A percentile compares a stretch with the other conserved stretches of the same genome.
Conservation (phyloP, 805 yeast genomes). For the Clavispora carvajalis region DNA sequence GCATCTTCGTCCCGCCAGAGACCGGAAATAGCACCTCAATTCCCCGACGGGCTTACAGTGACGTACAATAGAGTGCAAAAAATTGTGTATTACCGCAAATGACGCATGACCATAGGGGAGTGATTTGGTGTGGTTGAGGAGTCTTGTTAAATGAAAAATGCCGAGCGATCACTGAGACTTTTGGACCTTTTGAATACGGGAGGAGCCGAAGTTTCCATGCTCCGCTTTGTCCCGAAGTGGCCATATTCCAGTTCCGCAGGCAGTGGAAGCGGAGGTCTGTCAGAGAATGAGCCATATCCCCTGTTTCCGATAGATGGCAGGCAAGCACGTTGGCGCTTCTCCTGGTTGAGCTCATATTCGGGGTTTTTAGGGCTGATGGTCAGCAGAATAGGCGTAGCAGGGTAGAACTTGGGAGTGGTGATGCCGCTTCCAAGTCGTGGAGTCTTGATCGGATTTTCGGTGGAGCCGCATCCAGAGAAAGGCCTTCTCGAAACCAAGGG, state of each 20-base stretch:
- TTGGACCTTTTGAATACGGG: background rate
- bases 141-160: background rate
- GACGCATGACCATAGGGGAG: too few relatives aligned
- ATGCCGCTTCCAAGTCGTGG: conserved; percentile 14
- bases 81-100: background rate
- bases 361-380: conserved; percentile 15
- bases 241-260: background rate
- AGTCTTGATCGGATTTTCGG: conserved; percentile 3
- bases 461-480: conserved; percentile 1
- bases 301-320: conserved; percentile 10
- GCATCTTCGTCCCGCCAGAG: too few relatives aligned
- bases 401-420: conserved; percentile 28
- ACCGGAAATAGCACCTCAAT: too few relatives aligned
- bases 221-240: background rate
- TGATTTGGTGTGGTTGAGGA: too few relatives aligned
- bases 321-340: background rate
- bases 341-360: background rate
- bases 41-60: too few relatives aligned
- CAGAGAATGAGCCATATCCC: conserved; percentile 2
- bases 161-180: conserved; percentile 1
- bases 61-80: too few relatives aligned
- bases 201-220: background rate
- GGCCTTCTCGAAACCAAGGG: conserved; percentile 1
- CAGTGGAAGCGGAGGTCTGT: background rate
- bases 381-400: conserved; percentile 18